phyloP scores from a whole-genome alignment of 2,329 filamentous ascomycete genomes.

The Fusarium piperis region DNA sequence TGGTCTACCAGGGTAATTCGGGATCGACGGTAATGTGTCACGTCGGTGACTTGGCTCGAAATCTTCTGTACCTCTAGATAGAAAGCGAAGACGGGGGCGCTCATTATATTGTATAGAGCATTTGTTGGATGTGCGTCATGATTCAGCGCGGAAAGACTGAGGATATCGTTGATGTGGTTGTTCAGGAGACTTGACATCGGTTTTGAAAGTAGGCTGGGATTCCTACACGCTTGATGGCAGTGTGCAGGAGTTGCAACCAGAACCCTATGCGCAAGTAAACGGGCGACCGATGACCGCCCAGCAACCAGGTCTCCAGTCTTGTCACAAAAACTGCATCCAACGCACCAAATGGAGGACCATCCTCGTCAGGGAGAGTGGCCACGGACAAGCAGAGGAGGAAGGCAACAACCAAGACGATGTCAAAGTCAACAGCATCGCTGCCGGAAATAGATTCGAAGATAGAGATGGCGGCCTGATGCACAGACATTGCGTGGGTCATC shows the following conservation, averaged over 20 bases:
- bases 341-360: neutral
- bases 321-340: constrained; percentile 2
- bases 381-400: constrained; percentile 2
- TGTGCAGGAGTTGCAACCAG: neutral
- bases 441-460: constrained; percentile 1
- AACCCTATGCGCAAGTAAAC: neutral
- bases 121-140: neutral
- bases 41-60: neutral
- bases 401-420: neutral
- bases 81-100: neutral
- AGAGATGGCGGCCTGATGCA: neutral
- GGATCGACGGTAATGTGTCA: neutral
- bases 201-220: neutral
- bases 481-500: constrained; percentile 4
- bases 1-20: neutral
- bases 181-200: neutral
- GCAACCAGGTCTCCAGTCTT: neutral
- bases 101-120: neutral
- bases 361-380: neutral
- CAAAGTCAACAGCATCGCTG: constrained; percentile 6
- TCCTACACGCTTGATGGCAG: neutral
- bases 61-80: neutral
- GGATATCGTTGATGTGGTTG: neutral
- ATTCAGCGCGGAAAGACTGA: neutral
- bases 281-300: neutral